These are phyloP conservation scores for Ophiocordyceps polyrhachis-furcata DNA, from an alignment of 2,329 filamentous ascomycete genomes.

Conservation along the genomic window DNA sequence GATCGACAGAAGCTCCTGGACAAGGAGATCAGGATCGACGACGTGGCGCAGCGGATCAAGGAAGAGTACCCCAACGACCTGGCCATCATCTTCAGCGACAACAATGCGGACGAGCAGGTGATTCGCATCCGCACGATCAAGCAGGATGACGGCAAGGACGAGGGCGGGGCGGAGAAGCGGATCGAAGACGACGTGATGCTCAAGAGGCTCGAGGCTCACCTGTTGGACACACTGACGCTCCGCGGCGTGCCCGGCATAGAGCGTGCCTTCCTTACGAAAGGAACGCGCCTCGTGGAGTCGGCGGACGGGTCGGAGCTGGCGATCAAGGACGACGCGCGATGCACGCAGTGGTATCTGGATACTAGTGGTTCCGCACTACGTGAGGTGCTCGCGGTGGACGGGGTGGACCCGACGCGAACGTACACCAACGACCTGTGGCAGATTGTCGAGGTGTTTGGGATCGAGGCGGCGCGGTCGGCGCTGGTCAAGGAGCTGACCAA, in stretches of 20 bases:
- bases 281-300: slow-evolving; percentile 46
- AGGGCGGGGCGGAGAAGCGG: slow-evolving; percentile 33
- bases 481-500: slow-evolving; percentile 76
- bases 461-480: slow-evolving; percentile 78
- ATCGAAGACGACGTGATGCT: slow-evolving; percentile 83
- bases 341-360: slow-evolving; percentile 89
- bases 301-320: slow-evolving; percentile 56
- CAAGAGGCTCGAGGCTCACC: slow-evolving; percentile 77
- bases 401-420: slow-evolving; percentile 70
- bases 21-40: slow-evolving; percentile 78
- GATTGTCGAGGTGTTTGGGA: slow-evolving; percentile 85
- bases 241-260: slow-evolving; percentile 81
- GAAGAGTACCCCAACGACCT: slow-evolving; percentile 70
- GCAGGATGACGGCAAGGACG: slow-evolving; percentile 51
- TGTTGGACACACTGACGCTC: slow-evolving; percentile 78
- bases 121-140: slow-evolving; percentile 76
- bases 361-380: slow-evolving; percentile 80
- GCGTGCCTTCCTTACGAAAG: slow-evolving; percentile 81
- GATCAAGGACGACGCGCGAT: slow-evolving; percentile 53
- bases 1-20: slow-evolving; percentile 90
- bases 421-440: slow-evolving; percentile 95
- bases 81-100: slow-evolving; percentile 90
- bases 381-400: slow-evolving; percentile 68
- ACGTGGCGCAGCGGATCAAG: slow-evolving; percentile 81
- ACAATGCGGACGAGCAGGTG: slow-evolving; percentile 89